Conservation (phyloP, 306 rosid species). For the Pachyrhizus erosus region DNA sequence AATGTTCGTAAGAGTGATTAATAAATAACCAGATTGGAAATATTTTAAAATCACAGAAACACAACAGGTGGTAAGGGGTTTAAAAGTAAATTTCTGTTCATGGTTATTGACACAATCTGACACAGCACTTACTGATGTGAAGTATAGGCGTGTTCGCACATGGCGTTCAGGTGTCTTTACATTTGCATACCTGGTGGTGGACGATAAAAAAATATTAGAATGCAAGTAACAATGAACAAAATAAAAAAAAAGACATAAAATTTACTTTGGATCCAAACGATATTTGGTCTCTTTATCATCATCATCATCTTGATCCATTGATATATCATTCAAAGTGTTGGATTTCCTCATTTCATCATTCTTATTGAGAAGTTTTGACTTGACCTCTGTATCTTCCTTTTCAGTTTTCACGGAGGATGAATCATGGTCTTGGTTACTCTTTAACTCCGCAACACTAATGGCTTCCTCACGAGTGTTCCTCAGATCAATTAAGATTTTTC, state of each 20-base stretch:
- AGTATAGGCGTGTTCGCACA: slow-evolving; percentile 93
- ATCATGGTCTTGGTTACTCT: slow-evolving; percentile 71
- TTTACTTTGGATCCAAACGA: slow-evolving; percentile 95
- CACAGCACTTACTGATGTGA: slow-evolving; percentile 81
- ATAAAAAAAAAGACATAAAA: slow-evolving; percentile 30
- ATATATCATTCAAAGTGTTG: slow-evolving; percentile 60
- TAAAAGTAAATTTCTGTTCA: background rate
- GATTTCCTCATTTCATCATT: slow-evolving; percentile 69
- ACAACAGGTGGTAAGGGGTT: background rate
- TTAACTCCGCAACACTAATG: slow-evolving; percentile 82
- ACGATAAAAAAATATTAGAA: slow-evolving; percentile 34
- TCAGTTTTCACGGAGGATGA: slow-evolving; percentile 50
- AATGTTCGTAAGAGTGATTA: background rate
- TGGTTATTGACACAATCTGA: slow-evolving; percentile 19
- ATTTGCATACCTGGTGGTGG: slow-evolving; percentile 84
- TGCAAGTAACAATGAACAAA: background rate
- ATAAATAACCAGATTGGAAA: slow-evolving; percentile 11
- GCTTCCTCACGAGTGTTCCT: slow-evolving; percentile 98
- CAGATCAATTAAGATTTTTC: slow-evolving; percentile 89
- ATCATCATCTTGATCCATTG: slow-evolving; percentile 91
- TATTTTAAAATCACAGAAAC: background rate
- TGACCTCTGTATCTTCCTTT: slow-evolving; percentile 63
- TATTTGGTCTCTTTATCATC: slow-evolving; percentile 96
- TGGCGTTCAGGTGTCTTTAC: slow-evolving; percentile 97
- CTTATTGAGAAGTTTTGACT: slow-evolving; percentile 63